Evolutionary conservation across 108 stramenopile genomes (phyloP).

Genomic region (Stephanodiscus minutulus): DNA sequence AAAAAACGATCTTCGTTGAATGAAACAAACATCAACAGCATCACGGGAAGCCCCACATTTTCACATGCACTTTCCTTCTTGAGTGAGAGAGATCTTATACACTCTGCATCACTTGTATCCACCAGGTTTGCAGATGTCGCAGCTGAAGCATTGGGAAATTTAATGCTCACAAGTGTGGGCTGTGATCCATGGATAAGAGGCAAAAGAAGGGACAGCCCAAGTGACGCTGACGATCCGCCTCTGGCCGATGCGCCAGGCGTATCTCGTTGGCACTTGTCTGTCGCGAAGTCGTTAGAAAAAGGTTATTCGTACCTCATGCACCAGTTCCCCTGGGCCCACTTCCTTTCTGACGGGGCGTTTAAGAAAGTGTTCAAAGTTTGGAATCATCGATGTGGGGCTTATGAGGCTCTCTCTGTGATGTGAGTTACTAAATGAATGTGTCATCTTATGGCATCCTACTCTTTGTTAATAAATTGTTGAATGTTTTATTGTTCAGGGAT

Average conservation of each 20-base stretch:
- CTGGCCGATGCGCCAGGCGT: slow-evolving; percentile 15
- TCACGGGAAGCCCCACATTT: slow-evolving; percentile 23
- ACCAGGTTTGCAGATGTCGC: slow-evolving; percentile 78
- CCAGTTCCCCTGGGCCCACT: slow-evolving; percentile 74
- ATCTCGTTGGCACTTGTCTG: neutral
- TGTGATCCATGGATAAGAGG: slow-evolving; percentile 47
- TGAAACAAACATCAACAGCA: neutral
- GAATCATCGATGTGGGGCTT: slow-evolving; percentile 46
- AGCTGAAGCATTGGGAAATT: slow-evolving; percentile 63
- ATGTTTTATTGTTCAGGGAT: slow-evolving; percentile 53
- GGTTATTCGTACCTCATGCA: slow-evolving; percentile 61
- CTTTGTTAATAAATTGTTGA: slow-evolving; percentile 12
- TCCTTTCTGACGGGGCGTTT: slow-evolving; percentile 91
- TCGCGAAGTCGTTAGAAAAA: slow-evolving; percentile 57
- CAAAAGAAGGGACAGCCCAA: slow-evolving; percentile 36
- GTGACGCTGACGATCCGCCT: slow-evolving; percentile 38
- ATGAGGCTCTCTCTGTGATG: slow-evolving; percentile 92
- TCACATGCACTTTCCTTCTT: slow-evolving; percentile 63
- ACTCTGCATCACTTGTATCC: slow-evolving; percentile 62
- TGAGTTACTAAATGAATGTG: slow-evolving; percentile 32
- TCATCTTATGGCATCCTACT: neutral
- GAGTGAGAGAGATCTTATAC: slow-evolving; percentile 65
- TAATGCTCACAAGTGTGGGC: slow-evolving; percentile 78
- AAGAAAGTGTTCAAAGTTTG: slow-evolving; percentile 89
- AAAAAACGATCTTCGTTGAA: slow-evolving; percentile 15